Conservation (phyloP, 306 rosid species). For the Lablab purpureus region DNA sequence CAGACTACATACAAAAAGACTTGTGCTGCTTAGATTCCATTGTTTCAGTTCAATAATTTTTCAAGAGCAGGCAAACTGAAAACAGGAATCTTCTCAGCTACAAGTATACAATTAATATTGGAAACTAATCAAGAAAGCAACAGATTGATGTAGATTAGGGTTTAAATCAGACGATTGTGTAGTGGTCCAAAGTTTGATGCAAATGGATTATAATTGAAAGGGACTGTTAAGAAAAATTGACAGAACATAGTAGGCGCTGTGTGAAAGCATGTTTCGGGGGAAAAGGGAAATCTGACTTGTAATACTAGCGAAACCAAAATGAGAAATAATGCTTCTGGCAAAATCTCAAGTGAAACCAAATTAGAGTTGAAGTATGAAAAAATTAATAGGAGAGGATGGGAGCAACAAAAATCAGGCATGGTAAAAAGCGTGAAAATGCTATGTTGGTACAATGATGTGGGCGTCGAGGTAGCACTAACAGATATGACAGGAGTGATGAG, state of each 20-base stretch:
- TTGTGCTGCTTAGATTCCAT: not conserved
- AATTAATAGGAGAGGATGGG: not conserved
- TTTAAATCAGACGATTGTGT: not conserved
- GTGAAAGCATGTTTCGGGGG: slow-evolving; percentile 22
- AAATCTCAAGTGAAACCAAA: not conserved
- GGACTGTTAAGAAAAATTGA: slow-evolving; percentile 29
- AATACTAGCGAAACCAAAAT: not conserved
- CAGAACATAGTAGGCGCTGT: not conserved
- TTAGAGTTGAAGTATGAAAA: not conserved
- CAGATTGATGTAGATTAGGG: not conserved
- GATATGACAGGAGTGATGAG: not conserved
- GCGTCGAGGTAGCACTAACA: not conserved
- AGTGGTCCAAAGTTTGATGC: slow-evolving; percentile 41
- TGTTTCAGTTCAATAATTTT: slow-evolving; percentile 25
- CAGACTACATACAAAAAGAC: not conserved
- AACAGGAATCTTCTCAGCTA: not conserved
- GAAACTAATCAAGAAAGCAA: not conserved
- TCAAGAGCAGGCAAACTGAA: not conserved
- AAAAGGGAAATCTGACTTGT: slow-evolving; percentile 31
- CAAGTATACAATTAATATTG: not conserved
- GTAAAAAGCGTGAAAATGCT: not conserved
- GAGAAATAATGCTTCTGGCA: slow-evolving; percentile 12
- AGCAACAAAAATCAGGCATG: not conserved
- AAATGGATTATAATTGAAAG: slow-evolving; percentile 18
- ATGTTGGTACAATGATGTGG: not conserved